Evolutionary conservation across 2,329 filamentous ascomycete species (phyloP), one percentile per base, ranked within the genome.

Genomic region (Fusarium sp.): DNA sequence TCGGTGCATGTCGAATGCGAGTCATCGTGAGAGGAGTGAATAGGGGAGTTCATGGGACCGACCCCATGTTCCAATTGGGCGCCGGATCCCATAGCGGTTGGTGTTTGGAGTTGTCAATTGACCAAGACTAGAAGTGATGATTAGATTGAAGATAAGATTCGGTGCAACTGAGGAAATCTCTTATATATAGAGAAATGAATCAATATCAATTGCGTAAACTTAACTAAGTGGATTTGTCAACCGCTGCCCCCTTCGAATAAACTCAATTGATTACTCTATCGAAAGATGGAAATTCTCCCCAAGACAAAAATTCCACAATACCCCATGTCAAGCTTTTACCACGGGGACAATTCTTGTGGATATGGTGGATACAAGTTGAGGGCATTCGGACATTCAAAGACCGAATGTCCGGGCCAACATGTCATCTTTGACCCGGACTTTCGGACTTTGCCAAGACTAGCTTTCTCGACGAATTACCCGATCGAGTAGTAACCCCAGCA

Each of bases 311-410:
- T n/a, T 54, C 47, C 47, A 54, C 47, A 54, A 54, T 54, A 14
- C 29, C 67, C 64, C 68, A 69, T 69, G 40, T 20, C 54, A n/a
- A 16, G 34, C 24, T 47, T 47, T 14, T 13, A 20, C 34, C 34
- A 37, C 35, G 22, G 20, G 20, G 40, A 45, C 40, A 27, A 27
- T 38, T 27, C 45, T 42, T 62, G 73, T 73, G 73, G 71, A 78
- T 66, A 59, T 62, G 29, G 42, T 73, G 66, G 64, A 64, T 66
- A 57, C 61, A 37, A 57, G 16, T 69, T 69, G 72, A 77, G 60
- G 72, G 42, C 50, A 69, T 77, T 77, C 76, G 76, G 76, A 76
- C 47, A 61, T 29, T 69, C 24, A 74, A 52, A 47, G 38, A 34
- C 76, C 76, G 76, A 76, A 42, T 9, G 3, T 66, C 72, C 74